Percentiles rank a stretch among this genome's conserved stretches.
Conservation (phyloP, 2,329 filamentous ascomycete species). For the Ambrosiella cleistominuta region DNA sequence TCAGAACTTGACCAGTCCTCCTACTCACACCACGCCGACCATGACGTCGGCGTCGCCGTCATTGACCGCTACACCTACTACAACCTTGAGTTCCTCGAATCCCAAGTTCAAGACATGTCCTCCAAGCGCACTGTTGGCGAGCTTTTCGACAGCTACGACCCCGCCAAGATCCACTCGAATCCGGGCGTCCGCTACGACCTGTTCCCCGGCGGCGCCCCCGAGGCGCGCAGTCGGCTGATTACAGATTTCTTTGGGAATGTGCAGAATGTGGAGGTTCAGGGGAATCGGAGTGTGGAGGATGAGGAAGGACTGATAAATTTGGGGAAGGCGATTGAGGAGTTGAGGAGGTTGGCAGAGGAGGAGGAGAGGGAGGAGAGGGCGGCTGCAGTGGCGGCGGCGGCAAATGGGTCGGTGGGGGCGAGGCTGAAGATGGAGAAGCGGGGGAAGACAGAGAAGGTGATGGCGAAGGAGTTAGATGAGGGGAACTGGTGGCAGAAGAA, state of each 20-base stretch:
- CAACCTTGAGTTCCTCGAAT: constrained; percentile 91
- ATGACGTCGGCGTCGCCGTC: constrained; percentile 91
- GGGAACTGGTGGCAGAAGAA: constrained; percentile 53
- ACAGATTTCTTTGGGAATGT: constrained; percentile 98
- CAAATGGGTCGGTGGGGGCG: constrained; percentile 38
- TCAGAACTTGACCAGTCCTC: constrained; percentile 90
- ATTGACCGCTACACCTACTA: constrained; percentile 99
- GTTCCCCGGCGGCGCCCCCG: constrained; percentile 69
- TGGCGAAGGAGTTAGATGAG: constrained; percentile 43
- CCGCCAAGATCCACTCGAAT: constrained; percentile 81
- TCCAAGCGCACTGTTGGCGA: constrained; percentile 84
- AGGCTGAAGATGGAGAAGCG: constrained; percentile 43
- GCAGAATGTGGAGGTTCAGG: constrained; percentile 84
- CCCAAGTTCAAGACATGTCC: constrained; percentile 66
- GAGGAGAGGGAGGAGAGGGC: constrained; percentile 20
- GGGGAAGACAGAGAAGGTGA: constrained; percentile 30
- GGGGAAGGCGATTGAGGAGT: constrained; percentile 44
- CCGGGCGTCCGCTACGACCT: constrained; percentile 88
- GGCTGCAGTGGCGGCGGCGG: constrained; percentile 11
- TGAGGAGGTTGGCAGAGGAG: constrained; percentile 32
- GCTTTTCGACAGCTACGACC: constrained; percentile 90
- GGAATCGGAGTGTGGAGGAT: constrained; percentile 36
- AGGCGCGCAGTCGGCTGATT: constrained; percentile 61
- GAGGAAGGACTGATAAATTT: constrained; percentile 65
- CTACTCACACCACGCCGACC: constrained; percentile 95